Percentiles rank a stretch among this genome's conserved stretches.
phyloP scores from a whole-genome alignment of 805 yeast species.

The Kluyveromyces siamensis region DNA sequence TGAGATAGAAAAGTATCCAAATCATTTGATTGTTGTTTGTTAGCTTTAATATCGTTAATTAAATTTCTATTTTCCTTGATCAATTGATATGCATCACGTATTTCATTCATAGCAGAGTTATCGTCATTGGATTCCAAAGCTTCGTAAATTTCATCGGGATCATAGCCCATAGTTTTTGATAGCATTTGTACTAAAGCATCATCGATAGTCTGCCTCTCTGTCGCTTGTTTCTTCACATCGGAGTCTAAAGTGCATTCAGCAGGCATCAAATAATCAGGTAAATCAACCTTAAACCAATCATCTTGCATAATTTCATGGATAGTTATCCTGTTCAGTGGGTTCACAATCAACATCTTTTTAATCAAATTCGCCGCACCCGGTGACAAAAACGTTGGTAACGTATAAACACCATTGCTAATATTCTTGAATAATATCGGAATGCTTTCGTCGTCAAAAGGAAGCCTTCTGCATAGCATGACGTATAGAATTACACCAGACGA shows the following conservation, averaged over 20 bases:
- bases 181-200: conserved; percentile 69
- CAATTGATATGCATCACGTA: conserved; percentile 75
- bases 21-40: conserved; percentile 35
- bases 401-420: conserved; percentile 86
- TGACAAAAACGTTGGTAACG: conserved; percentile 79
- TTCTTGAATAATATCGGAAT: conserved; percentile 91
- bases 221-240: conserved; percentile 9
- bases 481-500: conserved; percentile 91
- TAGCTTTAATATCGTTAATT: conserved; percentile 52
- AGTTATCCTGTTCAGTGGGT: conserved; percentile 88
- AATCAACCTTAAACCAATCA: conserved; percentile 80
- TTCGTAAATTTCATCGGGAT: conserved; percentile 70
- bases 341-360: conserved; percentile 87
- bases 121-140: conserved; percentile 42
- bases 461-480: conserved; percentile 91
- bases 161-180: conserved; percentile 81
- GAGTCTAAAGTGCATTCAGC: conserved; percentile 16
- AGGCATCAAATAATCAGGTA: conserved; percentile 72
- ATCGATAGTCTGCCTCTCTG: conserved; percentile 42
- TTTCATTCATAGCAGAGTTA: conserved; percentile 56
- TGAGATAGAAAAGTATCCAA: conserved; percentile 51
- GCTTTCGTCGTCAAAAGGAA: conserved; percentile 94
- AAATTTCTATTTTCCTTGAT: conserved; percentile 70
- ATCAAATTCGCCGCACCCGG: conserved; percentile 76
- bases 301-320: conserved; percentile 89